Evolutionary conservation across 495 filamentous ascomycete species (phyloP).

Genomic region (Symbiotaphrina buchneri): DNA sequence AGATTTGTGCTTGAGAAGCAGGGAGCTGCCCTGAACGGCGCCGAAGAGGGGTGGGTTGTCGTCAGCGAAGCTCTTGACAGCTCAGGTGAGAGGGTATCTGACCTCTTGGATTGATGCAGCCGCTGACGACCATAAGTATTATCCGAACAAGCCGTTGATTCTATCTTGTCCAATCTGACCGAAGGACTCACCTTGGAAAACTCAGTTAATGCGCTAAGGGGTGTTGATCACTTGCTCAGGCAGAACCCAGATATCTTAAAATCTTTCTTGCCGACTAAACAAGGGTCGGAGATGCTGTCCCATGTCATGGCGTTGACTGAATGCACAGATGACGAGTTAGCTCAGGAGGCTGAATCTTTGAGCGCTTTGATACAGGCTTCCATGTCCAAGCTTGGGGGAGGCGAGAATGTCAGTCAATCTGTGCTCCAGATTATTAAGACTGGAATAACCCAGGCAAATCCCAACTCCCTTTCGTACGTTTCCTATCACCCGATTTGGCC

Average conservation of each 20-base stretch:
- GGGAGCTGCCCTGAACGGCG: slow-evolving; percentile 6
- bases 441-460: slow-evolving; percentile 23
- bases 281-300: slow-evolving; percentile 28
- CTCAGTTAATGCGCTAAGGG: slow-evolving; percentile 13
- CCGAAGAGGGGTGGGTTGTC: slow-evolving; percentile 8
- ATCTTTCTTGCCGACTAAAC: slow-evolving; percentile 9
- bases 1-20: slow-evolving; percentile 8
- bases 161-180: neutral
- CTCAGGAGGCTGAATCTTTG: slow-evolving; percentile 23
- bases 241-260: slow-evolving; percentile 10
- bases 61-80: slow-evolving; percentile 6
- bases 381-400: slow-evolving; percentile 11
- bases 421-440: slow-evolving; percentile 25
- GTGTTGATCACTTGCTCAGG: slow-evolving; percentile 12
- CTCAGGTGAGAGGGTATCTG: neutral
- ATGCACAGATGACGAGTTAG: slow-evolving; percentile 27
- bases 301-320: slow-evolving; percentile 33
- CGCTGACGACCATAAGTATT: no score
- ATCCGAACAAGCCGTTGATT: neutral
- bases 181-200: no score
- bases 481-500: neutral
- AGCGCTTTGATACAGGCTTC: slow-evolving; percentile 15
- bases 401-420: slow-evolving; percentile 11
- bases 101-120: neutral
- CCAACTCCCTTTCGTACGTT: slow-evolving; percentile 24